Percentiles rank a stretch among this genome's conserved stretches.
phyloP scores from a whole-genome alignment of 2,329 filamentous ascomycete genomes.

The Drechslera avenae region DNA sequence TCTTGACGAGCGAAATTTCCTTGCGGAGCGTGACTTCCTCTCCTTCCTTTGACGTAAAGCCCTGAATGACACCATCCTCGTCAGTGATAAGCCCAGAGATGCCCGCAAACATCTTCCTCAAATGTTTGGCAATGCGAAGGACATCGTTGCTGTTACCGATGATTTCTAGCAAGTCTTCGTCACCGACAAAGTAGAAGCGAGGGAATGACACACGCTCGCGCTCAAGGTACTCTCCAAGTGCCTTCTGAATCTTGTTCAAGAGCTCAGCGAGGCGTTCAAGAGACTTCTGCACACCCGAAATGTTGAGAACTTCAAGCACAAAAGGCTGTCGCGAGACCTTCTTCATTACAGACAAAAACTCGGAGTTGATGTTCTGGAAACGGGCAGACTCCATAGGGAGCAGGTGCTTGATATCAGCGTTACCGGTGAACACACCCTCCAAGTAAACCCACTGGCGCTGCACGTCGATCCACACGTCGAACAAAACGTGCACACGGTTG shows the following conservation, averaged over 20 bases:
- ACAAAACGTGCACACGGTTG: conserved; percentile 94
- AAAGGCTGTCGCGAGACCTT: conserved; percentile 97
- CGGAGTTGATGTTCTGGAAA: conserved; percentile 99
- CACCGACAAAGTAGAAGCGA: conserved; percentile 98
- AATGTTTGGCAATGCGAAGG: conserved; percentile 93
- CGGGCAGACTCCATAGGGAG: conserved; percentile 94
- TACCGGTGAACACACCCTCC: conserved; percentile 97
- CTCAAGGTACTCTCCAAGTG: conserved; percentile 96
- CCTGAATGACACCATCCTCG: conserved; percentile 85
- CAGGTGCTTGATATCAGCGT: conserved; percentile 97
- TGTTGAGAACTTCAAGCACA: conserved; percentile 93
- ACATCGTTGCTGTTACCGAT: conserved; percentile 99
- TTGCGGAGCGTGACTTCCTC: conserved; percentile 87
- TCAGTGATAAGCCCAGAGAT: conserved; percentile 89
- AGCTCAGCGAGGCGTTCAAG: conserved; percentile 94
- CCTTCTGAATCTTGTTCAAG: conserved; percentile 98
- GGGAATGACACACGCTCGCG: conserved; percentile 97
- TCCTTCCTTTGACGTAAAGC: conserved; percentile 93
- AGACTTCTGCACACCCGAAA: conserved; percentile 93
- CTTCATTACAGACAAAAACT: conserved; percentile 99
- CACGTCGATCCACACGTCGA: conserved; percentile 99
- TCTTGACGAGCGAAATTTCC: conserved; percentile 89
- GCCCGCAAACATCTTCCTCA: conserved; percentile 99
- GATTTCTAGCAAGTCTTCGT: conserved; percentile 97
- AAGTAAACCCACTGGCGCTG: conserved; percentile 99